A percentile compares a stretch with the other conserved stretches of the same genome.
Evolutionary conservation across 2,329 filamentous ascomycete genomes (phyloP).

Genomic region (Trichoderma aggressivum): DNA sequence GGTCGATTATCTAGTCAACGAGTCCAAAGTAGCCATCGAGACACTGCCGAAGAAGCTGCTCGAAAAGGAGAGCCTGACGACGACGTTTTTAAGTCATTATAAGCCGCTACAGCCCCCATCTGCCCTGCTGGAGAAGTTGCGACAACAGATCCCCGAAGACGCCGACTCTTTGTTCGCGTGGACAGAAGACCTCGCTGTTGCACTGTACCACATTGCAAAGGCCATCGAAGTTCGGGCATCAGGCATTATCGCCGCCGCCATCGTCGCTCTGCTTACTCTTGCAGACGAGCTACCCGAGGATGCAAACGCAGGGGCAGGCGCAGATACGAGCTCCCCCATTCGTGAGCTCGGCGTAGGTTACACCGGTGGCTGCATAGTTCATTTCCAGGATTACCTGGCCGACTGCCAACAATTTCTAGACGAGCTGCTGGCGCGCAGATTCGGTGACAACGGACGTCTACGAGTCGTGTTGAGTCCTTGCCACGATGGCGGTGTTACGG

Average conservation of each 20-base stretch:
- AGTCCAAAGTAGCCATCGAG: slow-evolving; percentile 38
- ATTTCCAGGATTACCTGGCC: slow-evolving; percentile 69
- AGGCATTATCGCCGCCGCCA: slow-evolving; percentile 69
- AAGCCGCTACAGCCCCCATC: slow-evolving; percentile 48
- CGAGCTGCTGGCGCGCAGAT: slow-evolving; percentile 38
- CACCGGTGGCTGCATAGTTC: slow-evolving; percentile 75
- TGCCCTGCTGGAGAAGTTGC: slow-evolving; percentile 46
- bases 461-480: slow-evolving; percentile 52
- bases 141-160: slow-evolving; percentile 49
- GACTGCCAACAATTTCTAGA: slow-evolving; percentile 70
- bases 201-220: slow-evolving; percentile 64
- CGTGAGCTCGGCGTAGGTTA: slow-evolving; percentile 71
- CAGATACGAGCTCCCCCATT: slow-evolving; percentile 20
- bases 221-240: slow-evolving; percentile 70
- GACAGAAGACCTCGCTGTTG: slow-evolving; percentile 56
- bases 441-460: slow-evolving; percentile 32
- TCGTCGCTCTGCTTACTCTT: slow-evolving; percentile 65
- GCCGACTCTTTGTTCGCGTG: slow-evolving; percentile 53
- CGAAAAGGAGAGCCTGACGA: slow-evolving; percentile 62
- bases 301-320: slow-evolving; percentile 14
- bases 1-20: slow-evolving; percentile 57
- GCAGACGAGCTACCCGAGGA: slow-evolving; percentile 60
- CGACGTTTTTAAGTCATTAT: slow-evolving; percentile 69
- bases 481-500: slow-evolving; percentile 60
- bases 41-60: slow-evolving; percentile 54